Conservation (phyloP, 148 eudicot species). For the Rhododendron simsii region DNA sequence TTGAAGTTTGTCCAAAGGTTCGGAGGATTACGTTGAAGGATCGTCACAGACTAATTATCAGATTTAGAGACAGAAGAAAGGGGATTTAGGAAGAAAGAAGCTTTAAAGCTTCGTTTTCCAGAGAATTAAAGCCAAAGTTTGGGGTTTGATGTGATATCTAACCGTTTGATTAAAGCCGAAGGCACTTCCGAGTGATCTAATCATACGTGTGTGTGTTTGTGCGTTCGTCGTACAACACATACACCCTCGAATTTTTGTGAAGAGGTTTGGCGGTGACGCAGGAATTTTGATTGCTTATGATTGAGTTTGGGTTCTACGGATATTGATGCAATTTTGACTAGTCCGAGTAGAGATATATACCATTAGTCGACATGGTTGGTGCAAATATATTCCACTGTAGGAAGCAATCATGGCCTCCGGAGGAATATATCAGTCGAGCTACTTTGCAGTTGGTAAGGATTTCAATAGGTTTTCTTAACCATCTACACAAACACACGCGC, state of each 20-base stretch:
- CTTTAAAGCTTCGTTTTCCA: neutral
- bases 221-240: neutral
- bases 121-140: slow-evolving; percentile 2
- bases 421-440: slow-evolving; percentile 64
- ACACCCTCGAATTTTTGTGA: neutral
- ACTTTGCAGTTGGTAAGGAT: slow-evolving; percentile 73
- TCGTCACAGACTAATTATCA: neutral
- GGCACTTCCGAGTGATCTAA: neutral
- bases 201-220: neutral
- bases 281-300: neutral
- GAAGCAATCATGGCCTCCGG: slow-evolving; percentile 92
- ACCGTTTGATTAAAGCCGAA: slow-evolving; percentile 5
- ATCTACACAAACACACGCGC: neutral
- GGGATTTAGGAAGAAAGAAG: neutral
- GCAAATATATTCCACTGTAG: slow-evolving; percentile 73
- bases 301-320: neutral
- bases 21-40: slow-evolving; percentile 6
- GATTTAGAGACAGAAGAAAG: neutral
- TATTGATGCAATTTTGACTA: neutral
- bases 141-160: neutral
- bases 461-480: neutral
- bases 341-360: neutral
- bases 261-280: neutral
- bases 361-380: slow-evolving; percentile 47
- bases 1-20: neutral